phyloP scores from a whole-genome alignment of 306 rosid genomes.

The Prunus campanulata region DNA sequence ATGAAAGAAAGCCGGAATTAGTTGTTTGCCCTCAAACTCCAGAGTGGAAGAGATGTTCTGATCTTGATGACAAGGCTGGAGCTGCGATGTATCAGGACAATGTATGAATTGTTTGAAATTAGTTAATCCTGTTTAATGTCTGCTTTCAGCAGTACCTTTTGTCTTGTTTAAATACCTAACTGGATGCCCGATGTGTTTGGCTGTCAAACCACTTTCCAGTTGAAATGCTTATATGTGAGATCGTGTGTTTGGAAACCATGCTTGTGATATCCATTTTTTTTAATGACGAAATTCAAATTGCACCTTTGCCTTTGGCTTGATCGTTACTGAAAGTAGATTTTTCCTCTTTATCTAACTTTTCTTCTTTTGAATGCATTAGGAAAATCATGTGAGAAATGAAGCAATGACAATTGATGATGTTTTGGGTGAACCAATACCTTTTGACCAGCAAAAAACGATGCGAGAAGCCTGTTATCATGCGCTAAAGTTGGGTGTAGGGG shows the following conservation, averaged over 20 bases:
- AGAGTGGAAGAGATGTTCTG: constrained; percentile 90
- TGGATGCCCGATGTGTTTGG: not conserved
- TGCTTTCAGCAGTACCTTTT: not conserved
- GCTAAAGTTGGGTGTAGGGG: constrained; percentile 76
- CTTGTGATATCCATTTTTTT: not conserved
- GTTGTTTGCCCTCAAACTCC: constrained; percentile 88
- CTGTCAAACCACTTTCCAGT: not conserved
- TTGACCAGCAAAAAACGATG: constrained; percentile 80
- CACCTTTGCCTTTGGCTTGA: not conserved
- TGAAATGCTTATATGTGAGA: not conserved
- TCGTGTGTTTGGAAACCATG: not conserved
- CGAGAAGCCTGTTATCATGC: constrained; percentile 83
- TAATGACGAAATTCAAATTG: not conserved
- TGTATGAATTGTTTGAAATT: constrained; percentile 47
- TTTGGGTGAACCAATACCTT: constrained; percentile 92
- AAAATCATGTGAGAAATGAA: constrained; percentile 42
- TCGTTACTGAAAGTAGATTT: not conserved
- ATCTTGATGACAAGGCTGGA: constrained; percentile 85
- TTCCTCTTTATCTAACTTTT: not conserved
- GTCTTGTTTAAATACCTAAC: not conserved
- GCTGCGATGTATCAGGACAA: constrained; percentile 58
- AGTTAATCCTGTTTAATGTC: not conserved
- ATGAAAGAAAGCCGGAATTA: constrained; percentile 73
- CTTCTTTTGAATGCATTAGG: constrained; percentile 38
- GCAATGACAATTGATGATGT: constrained; percentile 90